Evolutionary conservation across 495 filamentous ascomycete genomes (phyloP), one percentile per base, ranked within the genome.

Genomic region (Annulohypoxylon stygium): DNA sequence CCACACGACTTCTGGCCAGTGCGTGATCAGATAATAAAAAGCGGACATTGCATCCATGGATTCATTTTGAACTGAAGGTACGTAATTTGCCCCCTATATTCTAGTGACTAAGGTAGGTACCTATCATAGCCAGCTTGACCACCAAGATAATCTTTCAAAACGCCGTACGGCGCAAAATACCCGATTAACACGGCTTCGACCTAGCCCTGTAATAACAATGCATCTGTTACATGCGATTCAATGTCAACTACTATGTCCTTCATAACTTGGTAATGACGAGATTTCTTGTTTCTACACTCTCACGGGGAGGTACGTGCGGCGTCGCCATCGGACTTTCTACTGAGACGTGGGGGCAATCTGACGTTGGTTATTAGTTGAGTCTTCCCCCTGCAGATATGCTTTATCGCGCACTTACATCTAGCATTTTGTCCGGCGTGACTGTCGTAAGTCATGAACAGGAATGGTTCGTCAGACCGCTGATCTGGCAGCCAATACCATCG

Each of bases 401-500:
- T 39, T 39, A 1, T 11, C 36, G 36, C 12, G 14, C 3, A 8
- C 45, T 68, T 45, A 61, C 65, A 61, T 36, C 65, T 54, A 10
- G 65, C 65, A 45, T 68, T 68, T 10, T 57, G 37, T 33, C 65
- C 57, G 11, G 57, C 60, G 12, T 68, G 65, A 36, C 65, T 61
- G 20, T 68, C 57, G 10, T 33, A 68, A 3, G 65, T 68, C 34
- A 68, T 33, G 7, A 68, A 68, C 14, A 68, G 23, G 14, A 68
- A 61, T 4, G 10, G 57, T 23, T 68, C 57, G 23, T 54, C 37
- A 16, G 57, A 61, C 4, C 34, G 33, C 43, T 61, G 65, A 10
- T 68, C 54, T 3, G 57, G 65, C n/a, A 68, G 11, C 65, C 65
- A 68, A 61, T 68, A 68, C 55, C 65, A 61, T 3, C 34, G 65